Evolutionary conservation across 2,329 filamentous ascomycete genomes (phyloP), one percentile per base, ranked within the genome.

Genomic region (Colletotrichum abscissum): DNA sequence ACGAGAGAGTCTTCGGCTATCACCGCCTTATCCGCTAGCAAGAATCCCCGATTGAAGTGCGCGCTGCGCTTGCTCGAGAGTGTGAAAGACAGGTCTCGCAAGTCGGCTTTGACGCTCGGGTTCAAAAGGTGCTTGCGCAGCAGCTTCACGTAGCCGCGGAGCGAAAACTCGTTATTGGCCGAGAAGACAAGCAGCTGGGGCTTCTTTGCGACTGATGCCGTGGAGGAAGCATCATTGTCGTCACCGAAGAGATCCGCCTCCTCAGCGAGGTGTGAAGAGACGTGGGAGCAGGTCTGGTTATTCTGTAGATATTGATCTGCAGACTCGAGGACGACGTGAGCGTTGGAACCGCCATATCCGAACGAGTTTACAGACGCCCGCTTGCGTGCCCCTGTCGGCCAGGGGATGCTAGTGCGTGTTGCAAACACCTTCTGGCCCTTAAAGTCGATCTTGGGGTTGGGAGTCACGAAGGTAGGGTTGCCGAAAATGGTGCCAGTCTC

Each of bases 391-490:
- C 28, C 63, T 19, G 24, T 14, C 5, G 63, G 63, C 63, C 63
- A 66, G 1, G n/a, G 33, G 1, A 38, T 38, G n/a, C 52, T 16
- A 8, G 28, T 57, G 7, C 63, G 63, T 3, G 63, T 38, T 12
- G 52, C 46, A 12, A 24, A 49, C 11, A 63, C 35, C 19, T 6
- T n/a, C 5, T 60, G 58, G 8, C 54, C 56, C 38, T 28, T 33
- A 9, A 24, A 46, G 42, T 33, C 42, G 11, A 63, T 87, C 2
- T 80, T 78, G 0, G 86, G 85, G 58, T 88, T 89, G 0, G 63
- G 72, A 11, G 35, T 57, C 9, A 72, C 35, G 14, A 78, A 76
- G 9, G 75, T 75, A 14, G 76, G 54, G 28, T 76, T 80, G 3
- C 77, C 78, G 0, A 78, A 78, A 30, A 82, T 80, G 8, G 75